Evolutionary conservation across 176 grass and related monocot species (phyloP), one percentile per base, ranked within the genome.

Genomic region (Oropetium thomaeum): DNA sequence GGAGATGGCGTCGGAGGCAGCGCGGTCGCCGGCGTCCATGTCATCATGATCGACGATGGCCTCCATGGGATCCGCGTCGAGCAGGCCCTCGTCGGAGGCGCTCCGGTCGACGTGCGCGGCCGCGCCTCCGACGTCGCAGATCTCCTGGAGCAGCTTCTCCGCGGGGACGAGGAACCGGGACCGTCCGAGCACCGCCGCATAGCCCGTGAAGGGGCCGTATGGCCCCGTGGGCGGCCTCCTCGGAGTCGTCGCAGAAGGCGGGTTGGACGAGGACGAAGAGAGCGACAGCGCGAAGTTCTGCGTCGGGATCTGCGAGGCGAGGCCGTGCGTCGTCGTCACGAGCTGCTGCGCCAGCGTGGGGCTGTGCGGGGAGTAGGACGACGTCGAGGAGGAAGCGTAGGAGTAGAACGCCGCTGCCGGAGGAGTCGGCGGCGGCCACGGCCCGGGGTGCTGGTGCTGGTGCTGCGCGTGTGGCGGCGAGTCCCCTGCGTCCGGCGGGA

Each of bases 111-210:
- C 74, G 61, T 48, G 70, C 69, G 69, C 34, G 8, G 74, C 65
- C 1, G 82, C 82, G 66, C 77, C 79, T 0, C 89, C 89, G 0
- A 90, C 89, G 84, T 90, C 85, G 86, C 92, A 96, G 70, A 90
- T 86, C 84, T 92, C 92, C 72, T 96, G 85, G 2, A 99, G 89
- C 40, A 99, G 79, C 85, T 86, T 88, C 87, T 87, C 83, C 6
- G 96, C 89, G 3, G 96, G 96, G n/a, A 39, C 80, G 34, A 99
- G 87, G 79, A 88, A 99, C 19, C 85, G 74, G 11, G 96, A 99
- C 15, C 96, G 84, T 8, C 82, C 87, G 7, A 99, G 82, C 28
- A 99, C 96, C 8, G 92, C 62, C 0, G 92, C 85, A 81, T 99
- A 99, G 64, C 92, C 96, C 0, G 96, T 99, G 77, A 99, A 99